These are phyloP conservation scores for Pestalotiopsis sp. DNA, from an alignment of 2,329 filamentous ascomycete genomes.

Conservation along the genomic window DNA sequence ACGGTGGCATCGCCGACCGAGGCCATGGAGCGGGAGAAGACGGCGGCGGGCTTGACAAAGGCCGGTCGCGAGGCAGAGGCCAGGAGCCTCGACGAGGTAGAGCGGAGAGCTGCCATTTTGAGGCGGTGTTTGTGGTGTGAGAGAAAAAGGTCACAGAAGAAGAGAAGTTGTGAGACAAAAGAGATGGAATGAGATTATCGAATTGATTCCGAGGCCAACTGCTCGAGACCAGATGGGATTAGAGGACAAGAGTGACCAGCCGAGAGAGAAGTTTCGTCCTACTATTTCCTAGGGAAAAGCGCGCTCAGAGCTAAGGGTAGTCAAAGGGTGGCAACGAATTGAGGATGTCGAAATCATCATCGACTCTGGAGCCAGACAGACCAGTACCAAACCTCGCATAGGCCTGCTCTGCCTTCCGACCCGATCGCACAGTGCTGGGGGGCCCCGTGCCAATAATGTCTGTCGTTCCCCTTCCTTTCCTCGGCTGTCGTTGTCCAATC, in stretches of 20 bases:
- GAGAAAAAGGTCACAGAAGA: background rate
- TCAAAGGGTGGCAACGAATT: constrained; percentile 11
- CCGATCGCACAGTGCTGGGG: constrained; percentile 4
- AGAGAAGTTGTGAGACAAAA: background rate
- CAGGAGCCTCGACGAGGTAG: constrained; percentile 55
- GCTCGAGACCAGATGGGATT: background rate
- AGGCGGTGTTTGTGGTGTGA: constrained; percentile 24
- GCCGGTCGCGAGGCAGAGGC: constrained; percentile 47
- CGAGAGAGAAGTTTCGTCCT: background rate
- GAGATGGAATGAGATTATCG: background rate
- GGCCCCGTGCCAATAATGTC: background rate
- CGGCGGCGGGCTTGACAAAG: constrained; percentile 36
- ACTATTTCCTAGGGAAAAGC: background rate
- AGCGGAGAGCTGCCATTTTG: constrained; percentile 64
- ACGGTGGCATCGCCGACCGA: constrained; percentile 62
- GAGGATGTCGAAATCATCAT: constrained; percentile 14
- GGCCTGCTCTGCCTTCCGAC: background rate
- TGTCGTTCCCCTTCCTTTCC: constrained; percentile 3
- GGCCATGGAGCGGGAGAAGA: constrained; percentile 57
- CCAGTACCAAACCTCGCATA: background rate
- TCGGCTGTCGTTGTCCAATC: constrained; percentile 13
- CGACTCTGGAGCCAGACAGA: background rate
- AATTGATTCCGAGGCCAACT: background rate
- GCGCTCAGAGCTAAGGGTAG: background rate
- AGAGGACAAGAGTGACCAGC: constrained; percentile 2